Base-by-base conservation (phyloP, 163 green algal species). In the Scenedesmus sp. region DNA sequence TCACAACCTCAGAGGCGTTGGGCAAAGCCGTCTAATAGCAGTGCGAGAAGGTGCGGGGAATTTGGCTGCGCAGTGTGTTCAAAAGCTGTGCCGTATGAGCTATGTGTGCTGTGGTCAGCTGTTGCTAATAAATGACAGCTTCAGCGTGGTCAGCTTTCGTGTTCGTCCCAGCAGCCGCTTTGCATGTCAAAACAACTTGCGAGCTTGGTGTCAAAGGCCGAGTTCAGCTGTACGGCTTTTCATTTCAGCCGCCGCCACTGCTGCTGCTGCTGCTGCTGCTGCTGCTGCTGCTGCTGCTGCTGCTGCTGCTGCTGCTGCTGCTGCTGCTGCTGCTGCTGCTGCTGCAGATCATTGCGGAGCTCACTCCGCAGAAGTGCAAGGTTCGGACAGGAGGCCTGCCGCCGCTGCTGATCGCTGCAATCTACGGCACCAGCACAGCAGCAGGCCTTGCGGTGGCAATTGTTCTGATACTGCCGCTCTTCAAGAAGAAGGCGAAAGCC, bases 401-500 rank as follows among this genome's bases (percentile, higher is more conserved):
- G 54, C 74, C 20, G 82, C 55, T 93, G 76, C 85, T 93, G 57
- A 59, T 93, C 54, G 84, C 67, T 3, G 26, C 89, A 1, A 92
- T 90, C 67, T 94, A 93, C 77, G 76, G 92, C 85, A 93, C 77
- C n/a, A 89, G 88, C 8, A 74, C 23, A 0, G 56, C 81, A 76
- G 59, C 85, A n/a, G 59, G 92, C 34, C 46, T 89, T 16, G 84
- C 92, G 5, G 77, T 94, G 60, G 56, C 82, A 5, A 85, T 85
- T 18, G 89, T 92, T 52, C 74, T 92, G 66, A 74, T 90, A 55
- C 70, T 77, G 7, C 86, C 77, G 56, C 57, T 94, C 10, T 88
- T 85, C 57, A 64, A 73, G 12, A 84, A 92, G 62, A 94, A 94
- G 85, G 67, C 85, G 20, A 94, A 94, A 67, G 89, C 89, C 3